Evolutionary conservation across 2,329 filamentous ascomycete genomes (phyloP), one percentile per base, ranked within the genome.

Genomic region (Cladophialophora carrionii): DNA sequence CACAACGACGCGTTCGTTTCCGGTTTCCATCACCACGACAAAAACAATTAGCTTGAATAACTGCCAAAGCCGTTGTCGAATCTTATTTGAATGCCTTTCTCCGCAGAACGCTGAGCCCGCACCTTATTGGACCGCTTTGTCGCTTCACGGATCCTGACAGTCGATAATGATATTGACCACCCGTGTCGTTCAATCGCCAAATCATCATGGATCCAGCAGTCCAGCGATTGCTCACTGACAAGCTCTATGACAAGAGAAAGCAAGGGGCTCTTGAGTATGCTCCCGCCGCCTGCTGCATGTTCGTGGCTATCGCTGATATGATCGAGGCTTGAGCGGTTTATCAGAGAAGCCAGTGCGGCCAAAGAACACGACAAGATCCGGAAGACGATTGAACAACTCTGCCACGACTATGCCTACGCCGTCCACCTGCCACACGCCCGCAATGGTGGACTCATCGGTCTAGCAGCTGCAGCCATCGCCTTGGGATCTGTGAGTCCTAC

Each of bases 201-300:
- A 49, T 48, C 41, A 73, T 69, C 67, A 97, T 98, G 93, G 94
- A 98, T 82, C 83, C 86, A 74, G 89, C 88, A 76, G 91, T 97
- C 76, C 92, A 96, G 79, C 91, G 94, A 73, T 86, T 93, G 71
- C 84, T 99, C 76, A 96, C 96, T 77, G 95, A 99, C 81, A 99
- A 97, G 86, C 89, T 98, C 76, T 99, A 99, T 78, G 95, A 99
- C 77, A 96, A 96, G 83, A 88, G 96, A 76, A 99, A 99, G 80
- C 89, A 92, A 74, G 95, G 95, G 70, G 95, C 96, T 73, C 86
- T 99, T 64, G 95, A 99, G 92, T 96, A 88, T 66, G 71, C 59
- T 32, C 20, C 22, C 54, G 10, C 43, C 22, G 22, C 37, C 22
- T 7, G 63, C 32, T 20, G 37, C 53, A 55, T 53, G 22, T 61